Conservation (phyloP, 805 yeast species). For the Priceomyces fermenticarens region DNA sequence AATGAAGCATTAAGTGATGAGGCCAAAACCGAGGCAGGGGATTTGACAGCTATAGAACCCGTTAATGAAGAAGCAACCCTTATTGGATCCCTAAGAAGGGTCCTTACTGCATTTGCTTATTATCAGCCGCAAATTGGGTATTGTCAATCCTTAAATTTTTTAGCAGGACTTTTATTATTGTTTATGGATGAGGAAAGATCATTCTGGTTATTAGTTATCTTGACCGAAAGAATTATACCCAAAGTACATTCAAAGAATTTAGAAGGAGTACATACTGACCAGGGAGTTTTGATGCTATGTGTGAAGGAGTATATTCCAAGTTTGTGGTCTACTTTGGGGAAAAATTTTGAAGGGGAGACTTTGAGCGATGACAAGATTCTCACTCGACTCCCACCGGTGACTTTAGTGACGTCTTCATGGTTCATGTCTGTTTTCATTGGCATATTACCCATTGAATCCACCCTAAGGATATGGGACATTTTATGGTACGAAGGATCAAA, state of each 20-base stretch:
- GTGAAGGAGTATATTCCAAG: conserved; percentile 79
- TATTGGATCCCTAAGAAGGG: conserved; percentile 73
- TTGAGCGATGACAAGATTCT: conserved; percentile 52
- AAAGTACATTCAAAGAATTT: conserved; percentile 86
- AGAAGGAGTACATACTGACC: conserved; percentile 94
- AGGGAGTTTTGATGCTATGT: conserved; percentile 88
- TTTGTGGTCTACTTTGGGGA: conserved; percentile 60
- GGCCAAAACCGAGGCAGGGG: conserved; percentile 1
- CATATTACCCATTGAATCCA: conserved; percentile 81
- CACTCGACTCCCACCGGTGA: conserved; percentile 79
- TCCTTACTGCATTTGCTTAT: conserved; percentile 76
- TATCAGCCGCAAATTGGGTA: conserved; percentile 90
- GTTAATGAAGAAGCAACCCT: conserved; percentile 32
- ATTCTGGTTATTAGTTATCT: conserved; percentile 93
- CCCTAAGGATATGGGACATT: conserved; percentile 91
- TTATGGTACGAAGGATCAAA: conserved; percentile 90
- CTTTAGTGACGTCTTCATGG: conserved; percentile 95
- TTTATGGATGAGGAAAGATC: conserved; percentile 88
- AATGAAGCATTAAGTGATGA: conserved; percentile 34
- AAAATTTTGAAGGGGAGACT: conserved; percentile 36
- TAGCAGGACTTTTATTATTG: conserved; percentile 80
- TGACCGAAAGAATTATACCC: conserved; percentile 81
- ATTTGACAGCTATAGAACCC: conserved; percentile 1
- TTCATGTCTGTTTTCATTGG: conserved; percentile 97
- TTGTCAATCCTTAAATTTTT: conserved; percentile 91